phyloP scores from a whole-genome alignment of 768 basidiomycete species.

The Pleurotus ostreatus region DNA sequence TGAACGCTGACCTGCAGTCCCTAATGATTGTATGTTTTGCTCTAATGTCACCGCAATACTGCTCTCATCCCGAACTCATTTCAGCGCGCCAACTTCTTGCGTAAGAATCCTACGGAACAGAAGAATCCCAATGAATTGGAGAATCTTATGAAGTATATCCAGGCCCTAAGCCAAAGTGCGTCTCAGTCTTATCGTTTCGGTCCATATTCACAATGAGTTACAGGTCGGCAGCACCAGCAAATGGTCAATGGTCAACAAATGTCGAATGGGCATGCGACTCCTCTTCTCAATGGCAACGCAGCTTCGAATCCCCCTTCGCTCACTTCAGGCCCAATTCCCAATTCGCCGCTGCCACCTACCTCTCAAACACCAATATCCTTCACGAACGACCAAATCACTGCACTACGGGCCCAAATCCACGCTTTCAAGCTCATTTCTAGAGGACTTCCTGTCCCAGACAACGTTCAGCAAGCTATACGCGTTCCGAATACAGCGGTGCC shows the following conservation, averaged over 20 bases:
- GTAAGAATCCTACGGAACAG: slow-evolving; percentile 47
- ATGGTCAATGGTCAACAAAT: slow-evolving; percentile 17
- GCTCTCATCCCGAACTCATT: slow-evolving; percentile 7
- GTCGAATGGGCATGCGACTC: slow-evolving; percentile 46
- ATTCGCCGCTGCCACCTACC: slow-evolving; percentile 39
- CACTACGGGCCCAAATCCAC: slow-evolving; percentile 78
- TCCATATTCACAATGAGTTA: not conserved
- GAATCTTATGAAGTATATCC: slow-evolving; percentile 42
- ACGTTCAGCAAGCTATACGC: slow-evolving; percentile 66
- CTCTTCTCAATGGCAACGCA: slow-evolving; percentile 34
- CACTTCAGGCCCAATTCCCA: slow-evolving; percentile 45
- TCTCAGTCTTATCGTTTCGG: slow-evolving; percentile 8
- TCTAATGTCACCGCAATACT: not conserved
- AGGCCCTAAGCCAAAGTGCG: slow-evolving; percentile 37
- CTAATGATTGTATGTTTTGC: slow-evolving; percentile 1
- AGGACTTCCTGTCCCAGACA: slow-evolving; percentile 63
- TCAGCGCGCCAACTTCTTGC: slow-evolving; percentile 46
- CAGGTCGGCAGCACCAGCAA: slow-evolving; percentile 3
- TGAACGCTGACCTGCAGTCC: not conserved
- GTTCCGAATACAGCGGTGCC: slow-evolving; percentile 56
- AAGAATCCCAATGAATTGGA: slow-evolving; percentile 44
- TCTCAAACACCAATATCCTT: slow-evolving; percentile 77
- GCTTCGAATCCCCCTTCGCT: slow-evolving; percentile 35
- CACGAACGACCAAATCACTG: slow-evolving; percentile 67
- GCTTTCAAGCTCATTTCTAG: slow-evolving; percentile 73